Evolutionary conservation across 176 grass and related monocot genomes (phyloP), one percentile per base, ranked within the genome.

Genomic region (Poa pratensis): DNA sequence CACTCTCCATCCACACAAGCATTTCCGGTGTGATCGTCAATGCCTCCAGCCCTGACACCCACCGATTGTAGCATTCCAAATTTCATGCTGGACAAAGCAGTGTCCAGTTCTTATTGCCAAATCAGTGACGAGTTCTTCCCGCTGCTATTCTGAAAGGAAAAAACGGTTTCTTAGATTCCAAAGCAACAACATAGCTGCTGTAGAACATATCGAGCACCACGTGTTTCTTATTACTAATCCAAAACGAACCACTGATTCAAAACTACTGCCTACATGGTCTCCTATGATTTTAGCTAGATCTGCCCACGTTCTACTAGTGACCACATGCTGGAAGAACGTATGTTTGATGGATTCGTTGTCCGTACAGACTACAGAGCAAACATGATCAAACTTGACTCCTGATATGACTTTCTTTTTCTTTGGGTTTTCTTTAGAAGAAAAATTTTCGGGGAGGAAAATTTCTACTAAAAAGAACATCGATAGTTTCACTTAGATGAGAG

Each of bases 31-130:
- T 23, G 55, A 59, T 22, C 22, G 55, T 2, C 9, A 59, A 59
- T 22, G 20, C n/a, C 55, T 59, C n/a, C 9, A 59, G 55, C n/a
- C 55, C 55, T 59, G n/a, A 59, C 55, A 59, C 55, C 55, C 55
- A 23, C 55, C 8, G 19, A 11, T 59, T 23, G n/a, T 23, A 59
- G 55, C 22, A 59, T 59, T 23, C 48, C 48, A 64, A 64, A 28
- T 30, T 64, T 64, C 60, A 64, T 64, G 60, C 60, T 64, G 60
- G 60, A 64, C 60, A 64, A 64, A 64, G 26, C 60, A 64, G 60
- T 64, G 60, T 64, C 23, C 60, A 65, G 27, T 4, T 32, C 62
- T 32, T 65, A 50, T 50, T 50, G 48, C 14, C 14, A 16, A 50
- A 50, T 50, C 48, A 50, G 48, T 13, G 4, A 50, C 14, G 14